These are phyloP conservation scores for Fraxinus sp. DNA, from an alignment of 305 asterid species.

Conservation along the genomic window DNA sequence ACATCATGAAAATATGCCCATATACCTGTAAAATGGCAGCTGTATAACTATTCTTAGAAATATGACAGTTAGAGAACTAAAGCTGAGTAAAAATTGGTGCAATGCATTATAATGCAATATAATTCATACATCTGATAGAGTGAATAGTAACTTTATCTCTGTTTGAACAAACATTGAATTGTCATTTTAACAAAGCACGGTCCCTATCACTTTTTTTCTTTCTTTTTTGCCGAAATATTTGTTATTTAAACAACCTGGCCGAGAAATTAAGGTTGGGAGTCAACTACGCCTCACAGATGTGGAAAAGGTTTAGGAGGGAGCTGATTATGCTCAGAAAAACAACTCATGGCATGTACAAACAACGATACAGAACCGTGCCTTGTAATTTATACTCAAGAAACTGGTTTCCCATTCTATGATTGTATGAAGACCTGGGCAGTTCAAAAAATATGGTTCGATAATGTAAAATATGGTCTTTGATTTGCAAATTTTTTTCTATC, in stretches of 20 bases:
- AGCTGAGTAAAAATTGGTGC: not conserved
- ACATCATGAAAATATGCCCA: not conserved
- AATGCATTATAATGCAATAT: not conserved
- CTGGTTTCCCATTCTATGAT: not conserved
- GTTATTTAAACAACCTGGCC: not conserved
- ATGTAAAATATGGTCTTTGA: not conserved
- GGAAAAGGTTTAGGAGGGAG: not conserved
- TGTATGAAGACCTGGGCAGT: too few relatives aligned
- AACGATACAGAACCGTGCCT: not conserved
- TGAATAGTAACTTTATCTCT: not conserved
- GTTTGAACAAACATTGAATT: not conserved
- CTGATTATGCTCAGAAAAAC: not conserved
- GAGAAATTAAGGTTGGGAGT: not conserved
- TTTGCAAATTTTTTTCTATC: not conserved
- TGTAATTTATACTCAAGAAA: not conserved
- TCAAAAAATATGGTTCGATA: not conserved
- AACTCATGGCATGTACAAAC: not conserved
- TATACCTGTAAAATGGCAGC: not conserved
- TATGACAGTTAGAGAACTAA: not conserved
- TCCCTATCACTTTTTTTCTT: not conserved
- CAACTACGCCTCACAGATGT: not conserved
- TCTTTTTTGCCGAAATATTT: not conserved
- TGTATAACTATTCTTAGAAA: not conserved
- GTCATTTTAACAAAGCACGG: not conserved
- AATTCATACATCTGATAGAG: not conserved